Conservation (phyloP, 306 rosid species). For the apple (Malus domestica) region ASM211411v1 NC_041803.1:13836001-13836500, state of each 20-base stretch:
- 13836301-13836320: background rate
- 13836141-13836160: constrained; percentile 6
- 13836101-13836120: constrained; percentile 10
- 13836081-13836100: background rate
- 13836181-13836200: constrained; percentile 11
- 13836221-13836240: background rate
- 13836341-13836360: constrained; percentile 8
- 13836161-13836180: constrained; percentile 21
- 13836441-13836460: constrained; percentile 15
- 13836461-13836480: constrained; percentile 27
- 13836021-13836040: background rate
- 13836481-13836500: background rate
- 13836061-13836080: background rate
- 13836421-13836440: constrained; percentile 26
- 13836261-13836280: background rate
- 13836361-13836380: constrained; percentile 1
- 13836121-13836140: background rate
- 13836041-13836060: background rate
- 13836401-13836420: constrained; percentile 4
- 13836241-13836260: constrained; percentile 13
- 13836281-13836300: background rate
- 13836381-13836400: background rate
- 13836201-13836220: constrained; percentile 17
- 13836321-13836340: background rate
- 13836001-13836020: constrained; percentile 6